Evolutionary conservation across 345 rosid genomes (phyloP).

Genomic region (Eucalyptus globulus): DNA sequence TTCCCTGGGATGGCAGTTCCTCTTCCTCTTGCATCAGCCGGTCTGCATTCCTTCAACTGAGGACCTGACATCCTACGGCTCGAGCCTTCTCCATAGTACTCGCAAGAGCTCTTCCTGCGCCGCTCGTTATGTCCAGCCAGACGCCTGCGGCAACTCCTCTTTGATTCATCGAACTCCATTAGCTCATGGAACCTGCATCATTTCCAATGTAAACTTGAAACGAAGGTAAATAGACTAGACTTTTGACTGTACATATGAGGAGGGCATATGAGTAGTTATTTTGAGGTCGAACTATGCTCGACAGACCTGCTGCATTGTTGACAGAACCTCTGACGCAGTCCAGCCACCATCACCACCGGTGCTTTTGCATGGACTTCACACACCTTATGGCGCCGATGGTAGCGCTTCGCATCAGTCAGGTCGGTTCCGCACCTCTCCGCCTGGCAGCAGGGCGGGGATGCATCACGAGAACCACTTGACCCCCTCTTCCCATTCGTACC

Average conservation of each 20-base stretch:
- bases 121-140: constrained; percentile 84
- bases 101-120: constrained; percentile 53
- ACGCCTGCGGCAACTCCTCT: constrained; percentile 75
- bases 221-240: background rate
- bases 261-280: background rate
- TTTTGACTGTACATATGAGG: background rate
- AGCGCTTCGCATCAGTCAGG: constrained; percentile 53
- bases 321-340: constrained; percentile 67
- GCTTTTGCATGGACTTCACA: constrained; percentile 85
- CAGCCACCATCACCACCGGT: constrained; percentile 37
- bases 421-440: constrained; percentile 63
- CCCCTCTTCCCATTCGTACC: constrained; percentile 13
- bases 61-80: constrained; percentile 20
- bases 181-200: constrained; percentile 47
- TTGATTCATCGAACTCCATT: constrained; percentile 64
- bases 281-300: background rate
- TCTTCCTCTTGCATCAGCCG: constrained; percentile 19
- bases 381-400: constrained; percentile 80
- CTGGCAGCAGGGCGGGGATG: constrained; percentile 40
- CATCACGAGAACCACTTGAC: constrained; percentile 7
- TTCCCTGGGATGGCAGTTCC: constrained; percentile 16
- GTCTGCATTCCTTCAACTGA: constrained; percentile 19
- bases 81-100: constrained; percentile 40
- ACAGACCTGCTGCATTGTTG: constrained; percentile 95
- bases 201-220: background rate